These are phyloP conservation scores for Wickerhamiella qilinensis DNA, from an alignment of 805 yeast genomes.

Conservation along the genomic window DNA sequence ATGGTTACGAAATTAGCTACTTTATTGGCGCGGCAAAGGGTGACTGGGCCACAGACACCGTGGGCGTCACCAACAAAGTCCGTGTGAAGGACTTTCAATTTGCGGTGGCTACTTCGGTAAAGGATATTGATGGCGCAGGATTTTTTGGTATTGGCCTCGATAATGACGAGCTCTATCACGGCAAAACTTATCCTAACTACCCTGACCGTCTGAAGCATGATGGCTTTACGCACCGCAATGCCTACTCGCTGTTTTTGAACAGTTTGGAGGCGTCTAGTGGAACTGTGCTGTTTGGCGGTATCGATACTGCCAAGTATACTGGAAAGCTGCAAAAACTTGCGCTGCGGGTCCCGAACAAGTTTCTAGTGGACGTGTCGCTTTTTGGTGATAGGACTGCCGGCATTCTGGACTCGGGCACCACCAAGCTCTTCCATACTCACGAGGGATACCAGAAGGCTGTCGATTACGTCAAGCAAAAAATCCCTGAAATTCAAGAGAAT, in stretches of 20 bases:
- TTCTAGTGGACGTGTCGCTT: no score
- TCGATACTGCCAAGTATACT: constrained; percentile 27
- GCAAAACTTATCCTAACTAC: constrained; percentile 18
- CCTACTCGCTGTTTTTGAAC: constrained; percentile 34
- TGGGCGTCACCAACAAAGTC: constrained; percentile 36
- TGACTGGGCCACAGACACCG: constrained; percentile 44
- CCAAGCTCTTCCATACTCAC: no score
- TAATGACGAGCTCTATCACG: constrained; percentile 22
- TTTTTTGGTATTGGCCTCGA: constrained; percentile 25
- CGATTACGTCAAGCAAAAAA: no score
- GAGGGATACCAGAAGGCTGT: no score
- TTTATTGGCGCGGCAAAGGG: constrained; percentile 37
- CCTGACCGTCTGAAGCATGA: constrained; percentile 23
- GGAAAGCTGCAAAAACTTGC: no score
- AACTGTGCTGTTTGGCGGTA: constrained; percentile 28
- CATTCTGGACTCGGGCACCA: no score
- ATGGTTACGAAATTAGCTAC: constrained; percentile 3
- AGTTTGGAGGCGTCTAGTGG: constrained; percentile 23
- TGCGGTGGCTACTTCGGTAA: constrained; percentile 43
- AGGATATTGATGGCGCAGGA: no score
- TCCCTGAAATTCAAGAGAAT: no score
- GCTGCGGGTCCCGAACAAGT: no score
- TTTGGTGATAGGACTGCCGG: no score
- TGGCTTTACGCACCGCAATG: constrained; percentile 27
- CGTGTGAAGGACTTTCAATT: constrained; percentile 62